A percentile compares a stretch with the other conserved stretches of the same genome.
These are phyloP conservation scores for Azolla pinnata DNA, from an alignment of 75 land plant species.

Conservation along the genomic window DNA sequence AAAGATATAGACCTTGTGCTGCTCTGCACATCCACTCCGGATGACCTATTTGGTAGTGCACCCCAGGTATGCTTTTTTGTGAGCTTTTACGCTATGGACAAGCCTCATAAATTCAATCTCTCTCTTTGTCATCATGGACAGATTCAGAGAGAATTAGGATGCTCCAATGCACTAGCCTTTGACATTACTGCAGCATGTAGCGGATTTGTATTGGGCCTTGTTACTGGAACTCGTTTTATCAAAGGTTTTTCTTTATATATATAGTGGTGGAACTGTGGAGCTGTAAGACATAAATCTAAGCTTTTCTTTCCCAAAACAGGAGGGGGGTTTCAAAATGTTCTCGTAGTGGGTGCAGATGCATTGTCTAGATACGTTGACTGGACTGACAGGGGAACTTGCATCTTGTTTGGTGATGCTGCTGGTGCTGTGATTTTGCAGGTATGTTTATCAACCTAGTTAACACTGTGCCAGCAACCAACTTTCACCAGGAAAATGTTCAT, in stretches of 20 bases:
- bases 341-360: slow-evolving; percentile 94
- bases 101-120: background rate
- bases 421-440: slow-evolving; percentile 93
- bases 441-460: too few species aligned
- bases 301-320: slow-evolving; percentile 47
- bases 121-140: slow-evolving; percentile 14
- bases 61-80: slow-evolving; percentile 45
- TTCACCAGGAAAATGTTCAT: too few species aligned
- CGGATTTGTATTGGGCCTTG: slow-evolving; percentile 80
- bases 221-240: slow-evolving; percentile 70
- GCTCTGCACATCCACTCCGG: slow-evolving; percentile 88
- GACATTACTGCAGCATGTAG: slow-evolving; percentile 95
- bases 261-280: too few species aligned
- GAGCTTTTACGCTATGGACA: background rate
- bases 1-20: slow-evolving; percentile 77
- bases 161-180: slow-evolving; percentile 64
- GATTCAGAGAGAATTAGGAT: slow-evolving; percentile 76
- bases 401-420: slow-evolving; percentile 95
- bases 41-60: slow-evolving; percentile 85
- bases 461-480: too few species aligned
- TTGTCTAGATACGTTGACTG: slow-evolving; percentile 91
- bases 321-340: slow-evolving; percentile 68
- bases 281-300: too few species aligned
- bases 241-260: too few species aligned
- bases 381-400: slow-evolving; percentile 83